Percentiles rank a stretch among this genome's conserved stretches.
Evolutionary conservation across 306 rosid species (phyloP).

Genomic region (Nissolia schottii): DNA sequence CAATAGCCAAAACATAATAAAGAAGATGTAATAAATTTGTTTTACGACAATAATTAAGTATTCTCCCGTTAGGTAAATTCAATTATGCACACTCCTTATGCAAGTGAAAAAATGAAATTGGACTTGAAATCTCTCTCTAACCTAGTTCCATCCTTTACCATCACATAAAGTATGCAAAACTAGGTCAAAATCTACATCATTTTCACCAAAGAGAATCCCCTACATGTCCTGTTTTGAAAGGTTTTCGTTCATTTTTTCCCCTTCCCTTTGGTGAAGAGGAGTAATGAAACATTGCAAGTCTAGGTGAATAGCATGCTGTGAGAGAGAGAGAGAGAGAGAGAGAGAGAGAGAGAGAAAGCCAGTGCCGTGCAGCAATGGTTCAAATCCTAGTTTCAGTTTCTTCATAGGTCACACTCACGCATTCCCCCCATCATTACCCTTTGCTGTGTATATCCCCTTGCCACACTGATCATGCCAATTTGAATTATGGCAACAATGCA

Average conservation of each 20-base stretch:
- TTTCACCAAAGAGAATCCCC: slow-evolving; percentile 13
- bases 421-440: slow-evolving; percentile 32
- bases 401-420: slow-evolving; percentile 36
- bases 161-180: slow-evolving; percentile 1
- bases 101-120: too few relatives aligned
- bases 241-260: background rate
- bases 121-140: background rate
- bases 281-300: slow-evolving; percentile 30
- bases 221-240: slow-evolving; percentile 14
- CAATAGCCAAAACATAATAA: too few relatives aligned
- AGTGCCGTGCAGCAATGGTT: slow-evolving; percentile 37
- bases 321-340: too few relatives aligned
- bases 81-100: too few relatives aligned
- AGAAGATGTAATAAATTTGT: too few relatives aligned
- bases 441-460: slow-evolving; percentile 31
- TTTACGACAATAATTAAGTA: too few relatives aligned
- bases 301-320: slow-evolving; percentile 34
- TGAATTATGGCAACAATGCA: slow-evolving; percentile 25
- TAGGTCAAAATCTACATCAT: background rate
- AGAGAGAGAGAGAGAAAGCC: too few relatives aligned
- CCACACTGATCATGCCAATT: slow-evolving; percentile 24
- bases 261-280: background rate
- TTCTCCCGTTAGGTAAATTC: too few relatives aligned
- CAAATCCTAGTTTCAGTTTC: slow-evolving; percentile 40
- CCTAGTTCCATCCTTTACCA: background rate